Evolutionary conservation across 139 green algal genomes (phyloP), one percentile per base, ranked within the genome.

Genomic region (Tetraselmis striata): DNA sequence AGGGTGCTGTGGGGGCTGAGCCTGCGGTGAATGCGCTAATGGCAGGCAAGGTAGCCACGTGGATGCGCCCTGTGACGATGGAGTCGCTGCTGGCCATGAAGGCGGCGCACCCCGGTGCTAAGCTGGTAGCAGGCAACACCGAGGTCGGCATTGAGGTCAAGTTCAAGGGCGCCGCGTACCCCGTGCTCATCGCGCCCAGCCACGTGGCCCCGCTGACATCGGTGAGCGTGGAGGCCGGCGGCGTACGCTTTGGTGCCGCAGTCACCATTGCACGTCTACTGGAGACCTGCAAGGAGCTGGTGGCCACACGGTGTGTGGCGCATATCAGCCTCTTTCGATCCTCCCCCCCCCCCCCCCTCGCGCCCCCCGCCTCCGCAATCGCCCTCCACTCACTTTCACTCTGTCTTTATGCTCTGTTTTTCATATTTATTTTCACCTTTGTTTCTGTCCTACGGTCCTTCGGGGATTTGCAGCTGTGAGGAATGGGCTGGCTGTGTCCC

Each of bases 81-180:
- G 59, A 90, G 23, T 67, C 90, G 79, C 88, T 99, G 84, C 84
- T 99, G 79, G 87, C 85, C 5, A 82, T 98, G 1, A 95, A 95
- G 84, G 74, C 77, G 1, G 27, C 85, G 79, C 82, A 91, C 82
- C 90, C 91, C 0, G 78, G 85, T 0, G 91, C 93, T 0, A 93
- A 93, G 86, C 22, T 77, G 74, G 23, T 77, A 2, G 76, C 32
- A 24, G 76, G 30, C 30, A 76, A 76, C 2, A 31, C 76, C 27
- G 30, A 88, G 80, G 23, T 32, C 30, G n/a, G 75, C 76, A 32
- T 85, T 84, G 77, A 76, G 11, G 2, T 97, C 87, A 98, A 97
- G 89, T 98, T 99, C 91, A 99, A 99, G 88, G 76, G 86, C 29
- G 81, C 84, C 1, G 58, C 67, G 30, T 98, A 98, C 87, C 92